phyloP scores from a whole-genome alignment of 768 basidiomycete genomes.

The Boletales sp. region DNA sequence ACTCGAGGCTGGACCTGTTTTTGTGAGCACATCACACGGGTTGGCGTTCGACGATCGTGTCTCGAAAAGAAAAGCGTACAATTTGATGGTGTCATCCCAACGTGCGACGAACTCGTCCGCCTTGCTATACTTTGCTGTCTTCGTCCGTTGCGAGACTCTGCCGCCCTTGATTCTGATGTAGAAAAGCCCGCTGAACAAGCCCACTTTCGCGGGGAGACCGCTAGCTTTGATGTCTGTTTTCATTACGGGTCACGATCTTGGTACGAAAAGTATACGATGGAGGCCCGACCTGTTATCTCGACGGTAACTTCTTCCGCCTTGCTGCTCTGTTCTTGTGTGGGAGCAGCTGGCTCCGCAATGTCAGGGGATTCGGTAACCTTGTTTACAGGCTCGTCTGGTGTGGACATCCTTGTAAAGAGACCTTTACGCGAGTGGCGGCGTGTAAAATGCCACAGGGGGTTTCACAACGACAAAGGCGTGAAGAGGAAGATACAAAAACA shows the following conservation, averaged over 20 bases:
- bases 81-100: constrained; percentile 24
- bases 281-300: constrained; percentile 25
- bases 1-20: constrained; percentile 27
- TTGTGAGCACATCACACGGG: background rate
- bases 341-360: background rate
- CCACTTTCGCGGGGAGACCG: constrained; percentile 30
- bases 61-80: constrained; percentile 9
- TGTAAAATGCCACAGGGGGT: too few relatives aligned
- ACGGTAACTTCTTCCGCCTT: constrained; percentile 19
- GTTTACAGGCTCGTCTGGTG: constrained; percentile 3
- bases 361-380: background rate
- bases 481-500: background rate
- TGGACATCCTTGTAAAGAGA: constrained; percentile 10
- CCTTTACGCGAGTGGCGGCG: background rate
- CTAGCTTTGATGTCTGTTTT: constrained; percentile 33
- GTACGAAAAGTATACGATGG: background rate
- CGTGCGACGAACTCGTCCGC: constrained; percentile 28
- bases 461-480: background rate
- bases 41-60: background rate
- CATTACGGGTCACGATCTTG: background rate
- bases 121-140: constrained; percentile 21
- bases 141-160: constrained; percentile 25
- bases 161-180: constrained; percentile 29
- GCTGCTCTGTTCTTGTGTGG: background rate
- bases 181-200: constrained; percentile 27